Conservation (phyloP, 495 filamentous ascomycete genomes). For the Aspergillus indologenus region DNA sequence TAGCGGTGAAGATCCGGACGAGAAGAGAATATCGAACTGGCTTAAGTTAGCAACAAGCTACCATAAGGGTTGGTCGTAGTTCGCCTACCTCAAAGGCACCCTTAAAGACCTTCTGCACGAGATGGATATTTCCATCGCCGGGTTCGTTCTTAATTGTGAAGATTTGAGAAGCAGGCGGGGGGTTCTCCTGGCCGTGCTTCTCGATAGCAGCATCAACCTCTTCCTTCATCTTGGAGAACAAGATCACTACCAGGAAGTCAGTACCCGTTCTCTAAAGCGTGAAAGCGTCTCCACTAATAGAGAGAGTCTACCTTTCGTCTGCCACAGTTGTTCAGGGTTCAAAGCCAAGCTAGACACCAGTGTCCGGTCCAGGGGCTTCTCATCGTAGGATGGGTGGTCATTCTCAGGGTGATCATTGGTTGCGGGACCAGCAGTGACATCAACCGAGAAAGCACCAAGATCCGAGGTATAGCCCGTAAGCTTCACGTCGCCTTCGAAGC, state of each 20-base stretch:
- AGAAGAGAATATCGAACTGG: slow-evolving; percentile 88
- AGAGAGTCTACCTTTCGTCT: slow-evolving; percentile 62
- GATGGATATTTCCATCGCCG: slow-evolving; percentile 74
- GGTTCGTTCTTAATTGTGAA: slow-evolving; percentile 73
- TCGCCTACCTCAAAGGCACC: slow-evolving; percentile 70
- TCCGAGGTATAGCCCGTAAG: slow-evolving; percentile 68
- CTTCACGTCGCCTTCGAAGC: slow-evolving; percentile 70
- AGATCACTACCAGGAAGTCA: slow-evolving; percentile 43
- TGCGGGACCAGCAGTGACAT: slow-evolving; percentile 66
- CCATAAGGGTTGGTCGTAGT: background rate
- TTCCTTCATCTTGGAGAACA: slow-evolving; percentile 76
- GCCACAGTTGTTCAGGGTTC: slow-evolving; percentile 75
- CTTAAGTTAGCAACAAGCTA: slow-evolving; percentile 11
- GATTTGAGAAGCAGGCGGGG: slow-evolving; percentile 80
- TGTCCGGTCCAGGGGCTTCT: slow-evolving; percentile 73
- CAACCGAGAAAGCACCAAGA: slow-evolving; percentile 81
- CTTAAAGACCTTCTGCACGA: slow-evolving; percentile 90
- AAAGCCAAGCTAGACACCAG: slow-evolving; percentile 67
- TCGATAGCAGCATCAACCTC: slow-evolving; percentile 66
- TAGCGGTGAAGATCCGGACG: slow-evolving; percentile 67
- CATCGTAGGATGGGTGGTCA: slow-evolving; percentile 60
- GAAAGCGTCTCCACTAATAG: background rate
- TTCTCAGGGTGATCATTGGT: slow-evolving; percentile 60
- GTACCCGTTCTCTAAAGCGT: background rate
- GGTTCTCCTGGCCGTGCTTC: slow-evolving; percentile 64